Evolutionary conservation across 768 basidiomycete genomes (phyloP).

Genomic region (Gloeostereum incarnatum): DNA sequence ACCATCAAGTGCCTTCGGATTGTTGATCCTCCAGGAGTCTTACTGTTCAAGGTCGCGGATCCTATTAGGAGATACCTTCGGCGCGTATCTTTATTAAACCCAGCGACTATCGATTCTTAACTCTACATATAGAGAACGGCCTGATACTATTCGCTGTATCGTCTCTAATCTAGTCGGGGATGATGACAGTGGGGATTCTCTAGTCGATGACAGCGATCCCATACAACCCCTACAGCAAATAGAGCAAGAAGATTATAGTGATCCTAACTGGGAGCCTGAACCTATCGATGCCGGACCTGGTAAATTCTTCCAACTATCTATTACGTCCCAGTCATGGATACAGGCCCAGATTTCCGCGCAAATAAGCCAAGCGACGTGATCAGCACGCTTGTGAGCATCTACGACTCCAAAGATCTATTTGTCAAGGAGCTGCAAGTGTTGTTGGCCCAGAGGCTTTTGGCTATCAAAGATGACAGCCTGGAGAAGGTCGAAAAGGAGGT

Average conservation of each 20-base stretch:
- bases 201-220: slow-evolving; percentile 80
- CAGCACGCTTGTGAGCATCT: slow-evolving; percentile 94
- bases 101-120: slow-evolving; percentile 1
- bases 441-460: slow-evolving; percentile 78
- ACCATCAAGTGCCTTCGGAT: slow-evolving; percentile 88
- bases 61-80: slow-evolving; percentile 86
- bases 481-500: slow-evolving; percentile 73
- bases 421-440: slow-evolving; percentile 92
- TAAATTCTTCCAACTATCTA: slow-evolving; percentile 20
- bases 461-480: slow-evolving; percentile 69
- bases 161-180: slow-evolving; percentile 88
- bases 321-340: background rate
- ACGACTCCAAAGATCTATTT: slow-evolving; percentile 94
- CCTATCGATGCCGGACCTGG: slow-evolving; percentile 95
- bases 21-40: slow-evolving; percentile 86
- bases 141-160: slow-evolving; percentile 91
- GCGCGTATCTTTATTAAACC: slow-evolving; percentile 24
- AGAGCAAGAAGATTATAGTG: slow-evolving; percentile 79
- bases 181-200: slow-evolving; percentile 68
- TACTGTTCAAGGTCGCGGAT: slow-evolving; percentile 89
- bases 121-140: slow-evolving; percentile 48
- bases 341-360: slow-evolving; percentile 72
- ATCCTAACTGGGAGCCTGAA: slow-evolving; percentile 93
- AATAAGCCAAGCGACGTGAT: slow-evolving; percentile 91
- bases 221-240: slow-evolving; percentile 65